These are phyloP conservation scores for Pelargonium australe DNA, from an alignment of 441 rosid genomes.

Conservation along the genomic window DNA sequence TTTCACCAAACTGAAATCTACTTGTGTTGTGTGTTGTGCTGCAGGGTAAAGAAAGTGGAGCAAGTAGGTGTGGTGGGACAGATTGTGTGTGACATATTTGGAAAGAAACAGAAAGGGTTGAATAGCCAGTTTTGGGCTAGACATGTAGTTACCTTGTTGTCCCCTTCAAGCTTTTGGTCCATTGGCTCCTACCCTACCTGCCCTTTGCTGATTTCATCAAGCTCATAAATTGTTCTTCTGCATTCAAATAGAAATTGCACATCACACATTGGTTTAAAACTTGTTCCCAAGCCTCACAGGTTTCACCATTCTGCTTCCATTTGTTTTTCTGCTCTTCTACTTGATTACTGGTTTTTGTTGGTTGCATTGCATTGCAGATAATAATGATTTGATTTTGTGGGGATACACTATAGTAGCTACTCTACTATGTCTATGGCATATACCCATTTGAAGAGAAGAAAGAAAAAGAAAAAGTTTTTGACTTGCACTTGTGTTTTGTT, in stretches of 20 bases:
- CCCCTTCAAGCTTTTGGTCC: not conserved
- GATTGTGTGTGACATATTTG: constrained; percentile 4
- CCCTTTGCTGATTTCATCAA: not conserved
- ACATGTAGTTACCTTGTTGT: not conserved
- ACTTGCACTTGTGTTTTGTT: too few relatives aligned
- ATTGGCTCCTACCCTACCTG: not conserved
- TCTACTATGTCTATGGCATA: too few relatives aligned
- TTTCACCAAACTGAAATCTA: not conserved
- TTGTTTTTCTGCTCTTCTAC: too few relatives aligned
- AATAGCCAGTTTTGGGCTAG: constrained; percentile 6
- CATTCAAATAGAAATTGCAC: not conserved
- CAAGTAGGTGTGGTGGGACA: not conserved
- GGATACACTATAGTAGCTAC: too few relatives aligned
- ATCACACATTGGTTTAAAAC: too few relatives aligned
- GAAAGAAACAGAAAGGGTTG: constrained; percentile 5
- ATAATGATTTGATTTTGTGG: too few relatives aligned
- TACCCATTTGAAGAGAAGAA: too few relatives aligned
- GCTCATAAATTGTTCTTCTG: not conserved
- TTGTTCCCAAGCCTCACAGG: too few relatives aligned
- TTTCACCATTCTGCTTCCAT: too few relatives aligned
- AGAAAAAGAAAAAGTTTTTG: too few relatives aligned
- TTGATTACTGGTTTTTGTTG: too few relatives aligned
- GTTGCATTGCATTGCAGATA: too few relatives aligned
- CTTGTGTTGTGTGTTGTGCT: not conserved
- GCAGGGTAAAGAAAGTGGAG: not conserved